Base-by-base conservation (phyloP, 2,329 filamentous ascomycete genomes). In the Rugonectria rugulosa region DNA sequence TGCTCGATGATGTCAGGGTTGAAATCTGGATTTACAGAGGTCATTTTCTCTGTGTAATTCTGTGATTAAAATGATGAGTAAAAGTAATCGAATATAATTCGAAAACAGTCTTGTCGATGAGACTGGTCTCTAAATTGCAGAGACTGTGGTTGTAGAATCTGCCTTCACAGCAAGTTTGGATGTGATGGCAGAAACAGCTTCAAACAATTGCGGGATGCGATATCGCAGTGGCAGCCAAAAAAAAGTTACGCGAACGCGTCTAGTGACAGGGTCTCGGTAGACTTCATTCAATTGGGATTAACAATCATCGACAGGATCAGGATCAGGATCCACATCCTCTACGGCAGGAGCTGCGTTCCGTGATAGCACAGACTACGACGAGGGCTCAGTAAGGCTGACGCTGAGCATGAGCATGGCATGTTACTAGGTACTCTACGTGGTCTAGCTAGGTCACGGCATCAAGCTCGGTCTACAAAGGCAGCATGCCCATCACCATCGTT, bases 351-450 rank as follows among this genome's bases (percentile, higher is more conserved):
- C 27, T 50, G 37, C 27, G 42, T 23, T 19, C 26, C 40, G 36
- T 51, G 19, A 9, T 23, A 27, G 26, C 29, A 23, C 26, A 40
- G 34, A 38, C 45, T 24, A 31, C 32, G 20, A 41, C 24, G 36
- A 49, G 36, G 26, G 36, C 46, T 32, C 46, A 20, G 38, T 43
- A 6, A 27, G 24, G 21, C 10, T 27, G 32, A 32, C 31, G 14
- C 14, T 50, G 38, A 27, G 38, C 21, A 15, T 40, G 37, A 32
- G 26, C 14, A 43, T 43, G 47, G 37, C 29, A 23, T 43, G 47
- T 36, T 36, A 27, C n/a, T n/a, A n/a, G n/a, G n/a, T n/a, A n/a
- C 47, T 51, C 43, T 51, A 51, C 47, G 47, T 51, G 47, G 47
- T 38, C 27, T 27, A 42, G 29, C 27, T 19, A 19, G 47, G 47